Conservation (phyloP, 305 asterid species). For the Fraxinus ornus region DNA sequence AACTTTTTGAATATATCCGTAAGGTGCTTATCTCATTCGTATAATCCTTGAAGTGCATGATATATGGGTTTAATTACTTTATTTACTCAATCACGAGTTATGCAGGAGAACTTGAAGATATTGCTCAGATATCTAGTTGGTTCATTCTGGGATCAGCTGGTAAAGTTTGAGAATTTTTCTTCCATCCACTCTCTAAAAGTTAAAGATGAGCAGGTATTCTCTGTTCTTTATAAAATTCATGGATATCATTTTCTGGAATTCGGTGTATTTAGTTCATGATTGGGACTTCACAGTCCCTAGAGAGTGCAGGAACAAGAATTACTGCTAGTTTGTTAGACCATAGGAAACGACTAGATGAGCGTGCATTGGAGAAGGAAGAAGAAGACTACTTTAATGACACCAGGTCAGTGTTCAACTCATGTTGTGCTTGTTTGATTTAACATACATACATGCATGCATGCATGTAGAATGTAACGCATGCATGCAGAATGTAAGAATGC, state of each 20-base stretch:
- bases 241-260: slow-evolving; percentile 1
- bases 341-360: slow-evolving; percentile 80
- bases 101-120: slow-evolving; percentile 86
- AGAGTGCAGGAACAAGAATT: slow-evolving; percentile 53
- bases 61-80: slow-evolving; percentile 9
- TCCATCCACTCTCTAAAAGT: slow-evolving; percentile 69
- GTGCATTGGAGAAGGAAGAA: slow-evolving; percentile 94
- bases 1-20: slow-evolving; percentile 73
- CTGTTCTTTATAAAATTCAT: slow-evolving; percentile 15
- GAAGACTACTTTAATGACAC: slow-evolving; percentile 90
- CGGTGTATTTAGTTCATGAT: slow-evolving; percentile 19
- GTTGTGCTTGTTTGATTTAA: slow-evolving; percentile 19
- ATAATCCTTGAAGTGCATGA: slow-evolving; percentile 9
- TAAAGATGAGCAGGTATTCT: slow-evolving; percentile 86
- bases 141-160: slow-evolving; percentile 82
- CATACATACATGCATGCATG: background rate
- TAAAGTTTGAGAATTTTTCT: slow-evolving; percentile 59
- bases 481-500: background rate
- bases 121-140: slow-evolving; percentile 75
- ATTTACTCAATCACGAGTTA: slow-evolving; percentile 24
- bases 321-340: slow-evolving; percentile 48
- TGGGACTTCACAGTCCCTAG: slow-evolving; percentile 52
- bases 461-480: background rate
- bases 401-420: slow-evolving; percentile 42
- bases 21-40: slow-evolving; percentile 52